Evolutionary conservation across 2,329 filamentous ascomycete genomes (phyloP).

Genomic region (Epichloe baconii): DNA sequence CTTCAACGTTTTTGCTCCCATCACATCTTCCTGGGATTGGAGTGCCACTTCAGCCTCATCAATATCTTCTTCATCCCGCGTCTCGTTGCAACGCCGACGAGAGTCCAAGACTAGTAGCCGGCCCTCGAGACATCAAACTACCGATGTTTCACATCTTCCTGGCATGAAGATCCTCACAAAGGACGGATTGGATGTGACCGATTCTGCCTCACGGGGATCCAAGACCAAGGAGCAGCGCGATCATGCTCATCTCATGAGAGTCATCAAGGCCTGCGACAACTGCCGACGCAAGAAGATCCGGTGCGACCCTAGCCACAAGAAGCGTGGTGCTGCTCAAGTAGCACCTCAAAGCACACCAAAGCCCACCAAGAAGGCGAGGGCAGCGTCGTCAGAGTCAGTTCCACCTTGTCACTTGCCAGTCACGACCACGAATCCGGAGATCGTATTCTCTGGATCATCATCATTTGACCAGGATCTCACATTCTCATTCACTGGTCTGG

Average conservation of each 20-base stretch:
- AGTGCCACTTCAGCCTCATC: slow-evolving; percentile 13
- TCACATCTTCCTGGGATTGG: slow-evolving; percentile 36
- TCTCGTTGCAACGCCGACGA: slow-evolving; percentile 14
- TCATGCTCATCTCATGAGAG: slow-evolving; percentile 52
- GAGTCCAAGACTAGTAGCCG: slow-evolving; percentile 14
- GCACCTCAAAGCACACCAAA: slow-evolving; percentile 19
- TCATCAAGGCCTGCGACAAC: slow-evolving; percentile 52
- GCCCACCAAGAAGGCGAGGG: slow-evolving; percentile 29
- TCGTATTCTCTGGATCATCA: slow-evolving; percentile 1
- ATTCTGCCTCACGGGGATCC: slow-evolving; percentile 46
- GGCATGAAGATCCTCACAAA: slow-evolving; percentile 56
- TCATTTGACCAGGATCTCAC: slow-evolving; percentile 10
- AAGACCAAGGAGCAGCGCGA: slow-evolving; percentile 57
- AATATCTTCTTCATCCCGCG: slow-evolving; percentile 18
- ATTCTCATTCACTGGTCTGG: slow-evolving; percentile 12
- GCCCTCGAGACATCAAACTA: slow-evolving; percentile 16
- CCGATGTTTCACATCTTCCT: slow-evolving; percentile 40
- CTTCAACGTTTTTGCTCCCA: slow-evolving; percentile 33
- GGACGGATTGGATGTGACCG: slow-evolving; percentile 49
- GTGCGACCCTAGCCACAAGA: slow-evolving; percentile 47
- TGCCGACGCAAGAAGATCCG: slow-evolving; percentile 52
- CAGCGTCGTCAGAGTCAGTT: slow-evolving; percentile 8
- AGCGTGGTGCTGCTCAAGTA: slow-evolving; percentile 24
- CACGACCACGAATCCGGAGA: not conserved
- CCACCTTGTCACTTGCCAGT: slow-evolving; percentile 11